A percentile compares a stretch with the other conserved stretches of the same genome.
Conservation (phyloP, 441 rosid genomes). For the Pelargonium australe region DNA sequence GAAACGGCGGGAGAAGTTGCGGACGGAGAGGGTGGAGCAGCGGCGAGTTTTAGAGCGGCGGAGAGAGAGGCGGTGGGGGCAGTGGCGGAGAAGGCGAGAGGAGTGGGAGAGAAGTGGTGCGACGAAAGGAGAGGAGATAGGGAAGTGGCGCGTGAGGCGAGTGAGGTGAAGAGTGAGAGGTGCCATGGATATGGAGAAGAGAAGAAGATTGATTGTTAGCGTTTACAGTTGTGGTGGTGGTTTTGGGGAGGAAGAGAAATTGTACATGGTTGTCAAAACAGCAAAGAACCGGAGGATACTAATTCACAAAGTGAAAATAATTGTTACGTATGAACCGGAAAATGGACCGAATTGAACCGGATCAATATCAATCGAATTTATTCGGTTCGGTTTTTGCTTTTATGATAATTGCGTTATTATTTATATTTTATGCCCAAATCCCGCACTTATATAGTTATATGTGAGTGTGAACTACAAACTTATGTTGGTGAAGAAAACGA, state of each 20-base stretch:
- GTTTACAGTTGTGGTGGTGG: constrained; percentile 1
- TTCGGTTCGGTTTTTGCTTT: too few relatives aligned
- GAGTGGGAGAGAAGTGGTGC: not conserved
- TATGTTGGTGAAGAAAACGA: too few relatives aligned
- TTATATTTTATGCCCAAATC: too few relatives aligned
- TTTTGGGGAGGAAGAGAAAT: not conserved
- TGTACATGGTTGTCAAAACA: too few relatives aligned
- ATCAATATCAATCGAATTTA: too few relatives aligned
- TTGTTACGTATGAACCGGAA: too few relatives aligned
- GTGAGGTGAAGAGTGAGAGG: constrained; percentile 16
- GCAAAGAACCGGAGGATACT: too few relatives aligned
- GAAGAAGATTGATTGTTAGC: not conserved
- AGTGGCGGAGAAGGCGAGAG: not conserved
- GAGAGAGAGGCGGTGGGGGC: constrained; percentile 1
- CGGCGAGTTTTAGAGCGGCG: constrained; percentile 8
- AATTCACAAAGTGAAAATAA: too few relatives aligned
- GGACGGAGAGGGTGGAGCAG: not conserved
- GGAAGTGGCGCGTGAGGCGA: constrained; percentile 14
- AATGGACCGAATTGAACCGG: too few relatives aligned
- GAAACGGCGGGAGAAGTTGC: not conserved
- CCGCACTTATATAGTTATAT: too few relatives aligned
- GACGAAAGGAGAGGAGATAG: not conserved
- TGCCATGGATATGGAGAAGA: constrained; percentile 15
- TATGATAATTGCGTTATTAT: too few relatives aligned
- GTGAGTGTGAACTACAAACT: too few relatives aligned